A percentile compares a stretch with the other conserved stretches of the same genome.
These are phyloP conservation scores for Pyropia yezoensis DNA, from an alignment of 23 red algal genomes.

Conservation along the genomic window DNA sequence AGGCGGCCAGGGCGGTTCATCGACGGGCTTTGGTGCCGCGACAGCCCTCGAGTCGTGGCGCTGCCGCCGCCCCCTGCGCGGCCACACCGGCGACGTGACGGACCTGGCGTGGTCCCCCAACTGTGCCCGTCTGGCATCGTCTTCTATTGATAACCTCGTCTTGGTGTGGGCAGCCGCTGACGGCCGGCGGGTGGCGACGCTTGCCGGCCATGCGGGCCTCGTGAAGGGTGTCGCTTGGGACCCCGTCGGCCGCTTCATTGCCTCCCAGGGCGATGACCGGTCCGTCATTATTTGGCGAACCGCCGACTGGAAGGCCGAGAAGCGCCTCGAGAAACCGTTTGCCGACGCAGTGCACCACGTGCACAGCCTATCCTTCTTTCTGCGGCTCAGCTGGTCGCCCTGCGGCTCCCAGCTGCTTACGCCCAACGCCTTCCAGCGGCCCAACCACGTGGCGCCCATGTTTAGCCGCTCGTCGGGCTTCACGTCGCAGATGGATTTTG, in stretches of 20 bases:
- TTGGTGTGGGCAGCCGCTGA: slow-evolving; percentile 64
- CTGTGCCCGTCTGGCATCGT: slow-evolving; percentile 51
- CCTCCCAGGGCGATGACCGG: slow-evolving; percentile 79
- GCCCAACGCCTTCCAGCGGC: slow-evolving; percentile 57
- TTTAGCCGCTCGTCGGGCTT: slow-evolving; percentile 45
- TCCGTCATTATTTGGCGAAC: slow-evolving; percentile 88
- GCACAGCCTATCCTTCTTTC: slow-evolving; percentile 66
- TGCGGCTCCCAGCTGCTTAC: slow-evolving; percentile 62
- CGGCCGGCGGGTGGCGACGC: slow-evolving; percentile 13
- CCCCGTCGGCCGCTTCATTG: slow-evolving; percentile 78
- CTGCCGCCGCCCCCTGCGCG: slow-evolving; percentile 41
- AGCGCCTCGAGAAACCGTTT: slow-evolving; percentile 61
- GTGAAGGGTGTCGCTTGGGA: slow-evolving; percentile 98
- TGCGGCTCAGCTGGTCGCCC: slow-evolving; percentile 77
- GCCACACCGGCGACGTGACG: slow-evolving; percentile 78
- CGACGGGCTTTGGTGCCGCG: slow-evolving; percentile 17
- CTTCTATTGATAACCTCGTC: slow-evolving; percentile 81
- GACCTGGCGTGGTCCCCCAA: slow-evolving; percentile 80
- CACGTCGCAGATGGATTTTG: slow-evolving; percentile 53
- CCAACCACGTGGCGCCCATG: slow-evolving; percentile 74
- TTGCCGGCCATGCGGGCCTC: slow-evolving; percentile 63
- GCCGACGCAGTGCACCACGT: slow-evolving; percentile 57
- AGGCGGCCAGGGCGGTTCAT: slow-evolving; percentile 12
- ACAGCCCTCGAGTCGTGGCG: slow-evolving; percentile 44
- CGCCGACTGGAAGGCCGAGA: slow-evolving; percentile 90